Evolutionary conservation across 805 yeast genomes (phyloP), one percentile per base, ranked within the genome.

Genomic region (Starmera pachycereana): DNA sequence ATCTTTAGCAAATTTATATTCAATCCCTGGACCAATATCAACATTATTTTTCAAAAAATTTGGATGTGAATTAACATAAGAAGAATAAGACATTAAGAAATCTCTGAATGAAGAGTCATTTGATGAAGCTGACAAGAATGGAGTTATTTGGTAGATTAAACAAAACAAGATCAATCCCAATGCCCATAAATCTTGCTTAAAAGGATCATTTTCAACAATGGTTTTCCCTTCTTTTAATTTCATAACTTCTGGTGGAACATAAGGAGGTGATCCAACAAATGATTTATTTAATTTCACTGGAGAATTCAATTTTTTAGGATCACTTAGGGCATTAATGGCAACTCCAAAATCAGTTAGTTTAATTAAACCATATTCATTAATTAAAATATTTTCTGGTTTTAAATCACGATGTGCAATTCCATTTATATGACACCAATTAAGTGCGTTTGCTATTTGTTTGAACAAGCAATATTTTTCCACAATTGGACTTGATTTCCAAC

Each of bases 311-410:
- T 81, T 74, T 2, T 72, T 70, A 1, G 72, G 73, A 16, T 57
- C 64, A 38, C 60, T 70, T 55, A 77, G 80, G 13, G 79, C 83
- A 53, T 72, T 73, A 39, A 73, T 80, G 38, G 84, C 74, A 30
- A 82, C 82, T 43, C 92, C 92, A 57, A 81, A 82, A 63, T 82
- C 92, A 29, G 87, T 78, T 27, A 82, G 57, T 52, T 81, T 81
- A 36, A 78, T 73, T 29, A 78, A 53, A 2, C 89, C 90, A 45
- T 69, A 65, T 10, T 58, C 58, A 40, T 76, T 72, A n/a, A 82
- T 49, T 41, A 82, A 59, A 5, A 81, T 65, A 51, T 82, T 82
- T 51, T 82, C 89, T 0, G 89, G 88, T 57, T 82, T 82, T 51
- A 82, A 61, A 62, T 82, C 92, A 33, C 80, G 65, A 55, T 82